phyloP scores from a whole-genome alignment of 352 stramenopile genomes.

The Globisporangium mamillatum region DNA sequence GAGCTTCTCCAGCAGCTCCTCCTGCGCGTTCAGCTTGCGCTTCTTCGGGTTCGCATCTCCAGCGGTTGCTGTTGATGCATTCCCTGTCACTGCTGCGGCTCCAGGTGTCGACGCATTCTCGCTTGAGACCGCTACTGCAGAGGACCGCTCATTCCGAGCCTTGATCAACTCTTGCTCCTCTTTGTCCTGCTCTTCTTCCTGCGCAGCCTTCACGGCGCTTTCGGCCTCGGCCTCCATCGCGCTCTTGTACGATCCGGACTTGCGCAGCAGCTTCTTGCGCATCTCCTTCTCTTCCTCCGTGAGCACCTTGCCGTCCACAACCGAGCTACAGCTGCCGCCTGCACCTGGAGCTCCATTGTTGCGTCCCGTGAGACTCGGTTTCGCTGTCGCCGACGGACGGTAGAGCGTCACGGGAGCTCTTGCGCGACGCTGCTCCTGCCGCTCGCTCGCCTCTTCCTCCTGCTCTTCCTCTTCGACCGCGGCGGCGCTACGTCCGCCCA shows the following conservation, averaged over 20 bases:
- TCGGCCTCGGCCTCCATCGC: constrained; percentile 31
- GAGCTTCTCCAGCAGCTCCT: constrained; percentile 67
- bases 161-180: constrained; percentile 64
- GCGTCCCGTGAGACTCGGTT: constrained; percentile 31
- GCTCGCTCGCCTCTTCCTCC: constrained; percentile 13
- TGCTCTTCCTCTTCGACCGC: constrained; percentile 8
- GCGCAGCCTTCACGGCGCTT: constrained; percentile 20
- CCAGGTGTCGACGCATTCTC: neutral
- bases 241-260: constrained; percentile 32
- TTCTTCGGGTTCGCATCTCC: constrained; percentile 32
- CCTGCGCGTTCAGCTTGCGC: constrained; percentile 62
- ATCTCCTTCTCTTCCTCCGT: constrained; percentile 66
- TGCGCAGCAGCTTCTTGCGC: constrained; percentile 70
- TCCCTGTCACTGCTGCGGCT: neutral
- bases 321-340: neutral
- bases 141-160: constrained; percentile 25
- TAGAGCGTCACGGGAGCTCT: constrained; percentile 50
- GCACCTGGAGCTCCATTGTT: constrained; percentile 13
- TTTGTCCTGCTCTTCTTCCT: constrained; percentile 39
- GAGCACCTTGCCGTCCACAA: constrained; percentile 22
- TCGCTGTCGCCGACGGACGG: constrained; percentile 31
- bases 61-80: neutral
- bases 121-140: neutral
- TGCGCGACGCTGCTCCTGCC: neutral
- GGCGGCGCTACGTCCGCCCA: constrained; percentile 23